Base-by-base conservation (phyloP, 306 rosid species). In the Vigna unguiculata region DNA sequence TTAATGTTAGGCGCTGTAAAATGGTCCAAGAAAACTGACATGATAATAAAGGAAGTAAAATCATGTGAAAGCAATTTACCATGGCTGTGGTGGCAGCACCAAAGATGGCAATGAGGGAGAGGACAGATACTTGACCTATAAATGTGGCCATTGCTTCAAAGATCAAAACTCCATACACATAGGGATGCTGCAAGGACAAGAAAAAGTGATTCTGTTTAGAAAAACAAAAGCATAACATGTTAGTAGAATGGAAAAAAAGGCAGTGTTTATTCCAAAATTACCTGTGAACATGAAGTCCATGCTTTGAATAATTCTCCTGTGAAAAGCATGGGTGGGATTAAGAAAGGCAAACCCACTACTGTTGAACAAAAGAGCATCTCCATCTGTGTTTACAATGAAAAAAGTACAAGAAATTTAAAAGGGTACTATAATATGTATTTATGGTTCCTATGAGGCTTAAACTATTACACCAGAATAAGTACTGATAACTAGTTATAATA, bases 301-400 rank as follows among this genome's bases (percentile, higher is more conserved):
- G 99, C 99, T 90, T 51, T 82, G 82, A 92, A 90, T 79, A 95
- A 83, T 70, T 95, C 99, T 54, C 99, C 99, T 7, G 99, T 95
- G 22, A 90, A 78, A 78, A 95, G 85, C 97, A 95, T 95, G 9
- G 99, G 99, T 47, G 97, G 99, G 83, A 95, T 86, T 85, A 95
- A 80, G 89, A 95, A 85, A 52, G 99, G 99, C 77, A 95, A 82
- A 10, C 99, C 99, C 28, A 95, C 91, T 4, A 95, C 93, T 0
- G 99, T 95, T 0, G 99, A 95, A 80, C 99, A 95, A 47, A 95
- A 95, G 34, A 95, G 96, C 99, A 95, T 95, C 88, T 95, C 99
- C 87, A 85, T 95, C 99, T 95, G 85, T 69, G 65, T 38, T 51
- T 72, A 19, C 73, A 61, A 70, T 19, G 14, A 58, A 46, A 40